phyloP scores from a whole-genome alignment of 495 filamentous ascomycete species.

The Aspergillus olivimuriae region DNA sequence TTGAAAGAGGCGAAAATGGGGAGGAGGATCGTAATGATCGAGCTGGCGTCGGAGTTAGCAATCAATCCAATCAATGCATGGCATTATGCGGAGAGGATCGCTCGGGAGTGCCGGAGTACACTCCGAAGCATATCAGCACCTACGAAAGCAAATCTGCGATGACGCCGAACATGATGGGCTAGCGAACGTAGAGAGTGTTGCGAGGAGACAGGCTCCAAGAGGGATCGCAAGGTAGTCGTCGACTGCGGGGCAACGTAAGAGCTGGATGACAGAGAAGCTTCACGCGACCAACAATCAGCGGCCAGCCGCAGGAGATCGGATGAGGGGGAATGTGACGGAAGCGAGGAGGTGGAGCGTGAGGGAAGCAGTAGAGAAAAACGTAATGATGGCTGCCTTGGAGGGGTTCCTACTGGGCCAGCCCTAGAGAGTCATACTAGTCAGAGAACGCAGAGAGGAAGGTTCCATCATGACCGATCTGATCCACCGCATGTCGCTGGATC shows the following conservation, averaged over 20 bases:
- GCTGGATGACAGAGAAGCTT: no score
- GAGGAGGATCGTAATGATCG: constrained; percentile 85
- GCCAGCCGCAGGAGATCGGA: constrained; percentile 9
- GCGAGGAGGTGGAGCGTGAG: not conserved
- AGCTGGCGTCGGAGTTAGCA: constrained; percentile 34
- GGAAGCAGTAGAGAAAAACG: constrained; percentile 3
- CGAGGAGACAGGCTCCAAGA: no score
- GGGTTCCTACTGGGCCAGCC: not conserved
- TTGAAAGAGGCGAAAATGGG: constrained; percentile 98
- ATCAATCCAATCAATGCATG: constrained; percentile 7
- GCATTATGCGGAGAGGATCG: constrained; percentile 30
- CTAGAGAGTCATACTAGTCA: not conserved
- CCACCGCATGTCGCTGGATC: no score
- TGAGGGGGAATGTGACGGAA: constrained; percentile 2
- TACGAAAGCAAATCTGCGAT: constrained; percentile 76
- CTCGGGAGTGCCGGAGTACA: not conserved
- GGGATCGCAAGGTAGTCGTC: no score
- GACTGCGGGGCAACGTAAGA: constrained; percentile 16
- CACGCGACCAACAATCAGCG: constrained; percentile 10
- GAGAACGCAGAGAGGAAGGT: not conserved
- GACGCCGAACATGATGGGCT: constrained; percentile 76
- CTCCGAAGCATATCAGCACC: constrained; percentile 22
- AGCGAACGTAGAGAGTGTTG: no score
- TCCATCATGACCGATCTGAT: not conserved
- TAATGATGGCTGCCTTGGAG: constrained; percentile 11